phyloP scores from a whole-genome alignment of 345 rosid genomes.

The Eucalyptus erythrocorys region DNA sequence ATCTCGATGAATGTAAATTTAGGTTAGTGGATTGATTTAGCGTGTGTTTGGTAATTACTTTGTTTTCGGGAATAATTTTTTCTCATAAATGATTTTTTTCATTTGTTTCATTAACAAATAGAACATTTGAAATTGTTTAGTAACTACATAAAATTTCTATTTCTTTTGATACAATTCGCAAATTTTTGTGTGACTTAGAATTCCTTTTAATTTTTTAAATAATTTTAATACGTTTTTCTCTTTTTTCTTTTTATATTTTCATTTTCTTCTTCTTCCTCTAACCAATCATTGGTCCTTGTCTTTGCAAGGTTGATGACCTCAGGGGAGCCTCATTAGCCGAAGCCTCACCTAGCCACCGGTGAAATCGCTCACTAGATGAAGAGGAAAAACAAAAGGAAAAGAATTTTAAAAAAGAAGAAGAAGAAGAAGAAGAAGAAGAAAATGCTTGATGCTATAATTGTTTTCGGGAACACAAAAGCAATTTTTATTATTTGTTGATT shows the following conservation, averaged over 20 bases:
- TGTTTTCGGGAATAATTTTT: rapidly evolving
- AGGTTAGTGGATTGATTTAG: neutral
- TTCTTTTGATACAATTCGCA: no score
- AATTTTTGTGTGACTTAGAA: no score
- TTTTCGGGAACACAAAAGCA: rapidly evolving
- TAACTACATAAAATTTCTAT: rapidly evolving
- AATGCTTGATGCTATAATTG: no score
- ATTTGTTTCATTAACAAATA: rapidly evolving
- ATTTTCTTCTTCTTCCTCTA: no score
- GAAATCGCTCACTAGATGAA: no score
- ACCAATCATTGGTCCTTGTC: rapidly evolving
- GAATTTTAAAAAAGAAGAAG: no score
- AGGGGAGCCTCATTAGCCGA: rapidly evolving
- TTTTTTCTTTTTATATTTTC: no score
- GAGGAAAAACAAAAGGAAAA: rapidly evolving
- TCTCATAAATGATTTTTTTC: no score
- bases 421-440: no score
- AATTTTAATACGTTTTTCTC: no score
- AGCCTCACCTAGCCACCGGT: rapidly evolving
- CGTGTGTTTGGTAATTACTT: rapidly evolving
- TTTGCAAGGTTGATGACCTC: rapidly evolving
- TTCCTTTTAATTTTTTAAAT: no score
- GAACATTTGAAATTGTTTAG: rapidly evolving
- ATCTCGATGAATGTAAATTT: neutral
- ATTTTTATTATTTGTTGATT: no score